Evolutionary conservation across 305 asterid genomes (phyloP).

Genomic region (Salvia sclarea): DNA sequence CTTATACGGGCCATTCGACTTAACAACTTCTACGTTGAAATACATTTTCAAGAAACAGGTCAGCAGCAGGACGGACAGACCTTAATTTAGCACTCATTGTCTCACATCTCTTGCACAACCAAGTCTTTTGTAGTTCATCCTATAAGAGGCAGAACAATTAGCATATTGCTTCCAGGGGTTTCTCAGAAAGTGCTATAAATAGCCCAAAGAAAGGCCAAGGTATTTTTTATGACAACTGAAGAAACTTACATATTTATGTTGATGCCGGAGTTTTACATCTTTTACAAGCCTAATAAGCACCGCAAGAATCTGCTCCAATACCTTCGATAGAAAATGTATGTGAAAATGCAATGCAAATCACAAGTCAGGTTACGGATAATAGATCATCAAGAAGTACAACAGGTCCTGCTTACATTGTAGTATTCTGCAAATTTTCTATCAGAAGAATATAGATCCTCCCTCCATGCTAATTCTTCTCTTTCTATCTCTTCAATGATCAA

Average conservation of each 20-base stretch:
- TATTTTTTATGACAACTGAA: conserved; percentile 21
- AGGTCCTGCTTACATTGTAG: conserved; percentile 62
- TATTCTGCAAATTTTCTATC: conserved; percentile 86
- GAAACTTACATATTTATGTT: conserved; percentile 84
- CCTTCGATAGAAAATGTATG: conserved; percentile 46
- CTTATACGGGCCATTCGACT: conserved; percentile 5
- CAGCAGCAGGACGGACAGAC: conserved; percentile 45
- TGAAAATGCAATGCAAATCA: conserved; percentile 22
- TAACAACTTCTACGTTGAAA: conserved; percentile 25
- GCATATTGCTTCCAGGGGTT: conserved; percentile 21
- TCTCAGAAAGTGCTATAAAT: conserved; percentile 12
- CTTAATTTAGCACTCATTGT: conserved; percentile 98
- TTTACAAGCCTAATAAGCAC: conserved; percentile 95
- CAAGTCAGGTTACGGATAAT: conserved; percentile 19
- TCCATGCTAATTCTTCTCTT: conserved; percentile 89
- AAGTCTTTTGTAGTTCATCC: conserved; percentile 93
- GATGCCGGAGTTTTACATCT: conserved; percentile 90
- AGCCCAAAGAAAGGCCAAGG: conserved; percentile 7
- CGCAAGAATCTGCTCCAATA: conserved; percentile 95
- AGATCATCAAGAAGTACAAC: conserved; percentile 19
- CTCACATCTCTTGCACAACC: conserved; percentile 97
- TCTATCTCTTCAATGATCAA: conserved; percentile 89
- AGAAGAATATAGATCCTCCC: conserved; percentile 88
- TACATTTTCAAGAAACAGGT: conserved; percentile 26
- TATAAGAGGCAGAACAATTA: conserved; percentile 35